These are phyloP conservation scores for Penicillium nordicum DNA, from an alignment of 2,329 filamentous ascomycete genomes.

Conservation along the genomic window DNA sequence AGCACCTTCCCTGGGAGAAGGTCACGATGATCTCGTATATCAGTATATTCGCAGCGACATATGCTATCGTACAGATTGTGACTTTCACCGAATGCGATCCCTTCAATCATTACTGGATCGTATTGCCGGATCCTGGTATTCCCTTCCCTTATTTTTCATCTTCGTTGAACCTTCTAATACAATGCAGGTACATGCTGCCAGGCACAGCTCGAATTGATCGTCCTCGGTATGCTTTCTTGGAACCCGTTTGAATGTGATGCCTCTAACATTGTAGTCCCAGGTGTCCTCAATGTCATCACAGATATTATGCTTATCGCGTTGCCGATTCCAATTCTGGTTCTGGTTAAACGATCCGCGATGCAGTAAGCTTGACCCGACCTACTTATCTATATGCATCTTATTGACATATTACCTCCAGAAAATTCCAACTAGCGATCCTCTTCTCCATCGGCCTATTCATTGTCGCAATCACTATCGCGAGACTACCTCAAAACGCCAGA, in stretches of 20 bases:
- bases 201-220: constrained; percentile 16
- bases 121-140: constrained; percentile 15
- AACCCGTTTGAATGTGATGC: background rate
- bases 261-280: background rate
- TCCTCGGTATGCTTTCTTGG: constrained; percentile 8
- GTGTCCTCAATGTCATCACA: constrained; percentile 13
- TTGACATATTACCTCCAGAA: constrained; percentile 2
- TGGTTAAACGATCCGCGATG: constrained; percentile 10
- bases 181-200: constrained; percentile 9
- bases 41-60: constrained; percentile 11
- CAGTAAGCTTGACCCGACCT: constrained; percentile 2
- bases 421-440: constrained; percentile 10
- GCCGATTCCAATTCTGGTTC: constrained; percentile 13
- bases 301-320: constrained; percentile 15
- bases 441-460: constrained; percentile 17
- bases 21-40: constrained; percentile 11
- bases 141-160: background rate
- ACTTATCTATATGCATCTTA: background rate
- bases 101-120: constrained; percentile 17
- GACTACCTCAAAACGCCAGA: constrained; percentile 12
- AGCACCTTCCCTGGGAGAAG: constrained; percentile 14
- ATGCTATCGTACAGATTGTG: constrained; percentile 14
- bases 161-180: background rate
- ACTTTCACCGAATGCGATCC: constrained; percentile 19
- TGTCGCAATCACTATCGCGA: constrained; percentile 15